Evolutionary conservation across 1,139 yeast genomes (phyloP).

Genomic region (Blastobotrys ciferrii): DNA sequence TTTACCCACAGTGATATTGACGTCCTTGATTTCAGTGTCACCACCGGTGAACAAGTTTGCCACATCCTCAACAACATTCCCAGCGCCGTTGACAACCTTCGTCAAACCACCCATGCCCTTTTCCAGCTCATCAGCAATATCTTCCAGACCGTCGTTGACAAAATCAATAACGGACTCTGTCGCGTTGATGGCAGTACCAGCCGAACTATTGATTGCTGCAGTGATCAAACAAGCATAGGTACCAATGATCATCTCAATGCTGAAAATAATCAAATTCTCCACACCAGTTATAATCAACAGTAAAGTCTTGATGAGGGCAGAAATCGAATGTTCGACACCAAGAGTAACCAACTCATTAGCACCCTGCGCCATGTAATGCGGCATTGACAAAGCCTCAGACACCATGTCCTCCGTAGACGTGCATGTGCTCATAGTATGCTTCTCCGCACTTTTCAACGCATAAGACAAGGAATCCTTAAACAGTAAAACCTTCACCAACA

Average conservation of each 20-base stretch:
- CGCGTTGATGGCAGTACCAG: conserved; percentile 70
- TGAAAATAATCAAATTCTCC: conserved; percentile 60
- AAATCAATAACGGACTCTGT: conserved; percentile 58
- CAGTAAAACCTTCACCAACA: conserved; percentile 36
- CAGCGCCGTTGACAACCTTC: conserved; percentile 44
- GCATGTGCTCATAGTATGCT: conserved; percentile 41
- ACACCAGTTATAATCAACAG: conserved; percentile 52
- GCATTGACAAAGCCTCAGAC: conserved; percentile 46
- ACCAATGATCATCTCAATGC: conserved; percentile 72
- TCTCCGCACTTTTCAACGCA: conserved; percentile 30
- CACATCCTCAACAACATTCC: conserved; percentile 42
- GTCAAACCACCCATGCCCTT: conserved; percentile 58
- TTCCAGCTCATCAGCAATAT: conserved; percentile 58
- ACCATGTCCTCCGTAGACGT: conserved; percentile 47
- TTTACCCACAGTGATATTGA: conserved; percentile 58
- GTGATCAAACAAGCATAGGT: conserved; percentile 81
- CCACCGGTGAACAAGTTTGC: conserved; percentile 56
- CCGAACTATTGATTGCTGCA: conserved; percentile 69
- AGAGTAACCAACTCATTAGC: conserved; percentile 52
- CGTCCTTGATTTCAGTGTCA: conserved; percentile 37
- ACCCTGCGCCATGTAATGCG: conserved; percentile 53
- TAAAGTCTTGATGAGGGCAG: conserved; percentile 43
- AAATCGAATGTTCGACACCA: conserved; percentile 47
- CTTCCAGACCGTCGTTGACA: conserved; percentile 59
- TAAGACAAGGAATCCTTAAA: conserved; percentile 28